Percentiles rank a stretch among this genome's conserved stretches.
These are phyloP conservation scores for Lecanicillium sp. DNA, from an alignment of 2,329 filamentous ascomycete species.

Conservation along the genomic window DNA sequence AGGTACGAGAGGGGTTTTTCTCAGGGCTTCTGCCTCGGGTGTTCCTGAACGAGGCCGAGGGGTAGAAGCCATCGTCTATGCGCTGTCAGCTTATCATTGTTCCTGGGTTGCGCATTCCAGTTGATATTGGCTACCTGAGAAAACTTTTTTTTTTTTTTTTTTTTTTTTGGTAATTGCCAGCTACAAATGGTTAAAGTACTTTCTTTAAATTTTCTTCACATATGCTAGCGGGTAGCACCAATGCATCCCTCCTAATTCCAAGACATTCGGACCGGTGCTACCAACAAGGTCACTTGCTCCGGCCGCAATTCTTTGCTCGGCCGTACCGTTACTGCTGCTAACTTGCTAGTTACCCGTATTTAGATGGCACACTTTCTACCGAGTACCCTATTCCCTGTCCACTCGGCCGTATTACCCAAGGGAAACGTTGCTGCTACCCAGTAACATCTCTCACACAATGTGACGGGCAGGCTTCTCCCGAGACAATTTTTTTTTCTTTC, in stretches of 20 bases:
- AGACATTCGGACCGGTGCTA: constrained; percentile 1
- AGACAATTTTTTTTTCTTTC: neutral
- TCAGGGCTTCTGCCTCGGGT: too few relatives aligned
- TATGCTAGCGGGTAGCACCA: neutral
- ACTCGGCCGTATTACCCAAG: constrained; percentile 2
- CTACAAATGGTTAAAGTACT: too few relatives aligned
- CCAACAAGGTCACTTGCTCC: constrained; percentile 1
- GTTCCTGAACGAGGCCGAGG: too few relatives aligned
- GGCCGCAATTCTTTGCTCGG: neutral
- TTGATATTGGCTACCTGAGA: too few relatives aligned
- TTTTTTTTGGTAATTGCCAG: too few relatives aligned
- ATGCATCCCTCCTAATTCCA: neutral
- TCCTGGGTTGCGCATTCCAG: too few relatives aligned
- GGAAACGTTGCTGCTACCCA: neutral
- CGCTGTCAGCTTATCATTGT: too few relatives aligned
- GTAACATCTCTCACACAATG: neutral
- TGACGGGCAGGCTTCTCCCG: neutral
- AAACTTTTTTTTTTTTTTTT: too few relatives aligned
- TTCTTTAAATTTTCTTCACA: too few relatives aligned
- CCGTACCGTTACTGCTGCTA: neutral
- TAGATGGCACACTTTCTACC: too few relatives aligned
- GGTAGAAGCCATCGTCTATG: too few relatives aligned
- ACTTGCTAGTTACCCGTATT: neutral
- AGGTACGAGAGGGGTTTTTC: too few relatives aligned
- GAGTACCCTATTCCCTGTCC: neutral